A percentile compares a stretch with the other conserved stretches of the same genome.
Evolutionary conservation across 2,329 filamentous ascomycete genomes (phyloP).

Genomic region (Pestalotiopsis sp.): DNA sequence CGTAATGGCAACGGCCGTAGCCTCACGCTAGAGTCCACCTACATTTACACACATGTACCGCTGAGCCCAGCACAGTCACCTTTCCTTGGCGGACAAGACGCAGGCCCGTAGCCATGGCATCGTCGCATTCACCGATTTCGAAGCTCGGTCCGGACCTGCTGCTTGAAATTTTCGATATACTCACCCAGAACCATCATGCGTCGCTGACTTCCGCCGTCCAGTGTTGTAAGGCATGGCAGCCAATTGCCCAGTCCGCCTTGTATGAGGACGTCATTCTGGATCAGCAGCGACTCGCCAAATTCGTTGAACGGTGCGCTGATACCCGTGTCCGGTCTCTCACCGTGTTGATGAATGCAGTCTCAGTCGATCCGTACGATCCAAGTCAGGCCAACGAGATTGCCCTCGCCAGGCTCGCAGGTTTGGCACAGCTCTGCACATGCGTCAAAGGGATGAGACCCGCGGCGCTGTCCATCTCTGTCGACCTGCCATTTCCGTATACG

Average conservation of each 20-base stretch:
- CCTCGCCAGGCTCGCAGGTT: not conserved
- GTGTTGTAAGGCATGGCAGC: constrained; percentile 13
- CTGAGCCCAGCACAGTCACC: not conserved
- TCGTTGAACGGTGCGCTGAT: not conserved
- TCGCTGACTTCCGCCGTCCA: not conserved
- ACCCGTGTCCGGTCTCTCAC: not conserved
- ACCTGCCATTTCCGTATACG: not conserved
- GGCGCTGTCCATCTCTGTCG: not conserved
- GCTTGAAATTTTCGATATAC: not conserved
- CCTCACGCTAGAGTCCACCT: too few species aligned
- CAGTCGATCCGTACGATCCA: not conserved
- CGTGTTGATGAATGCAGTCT: not conserved
- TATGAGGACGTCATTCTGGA: constrained; percentile 14
- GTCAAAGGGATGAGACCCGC: not conserved
- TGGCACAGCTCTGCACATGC: not conserved
- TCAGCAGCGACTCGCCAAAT: not conserved
- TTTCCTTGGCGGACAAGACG: not conserved
- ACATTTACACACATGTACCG: not conserved
- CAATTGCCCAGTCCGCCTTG: constrained; percentile 10
- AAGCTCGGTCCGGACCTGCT: not conserved
- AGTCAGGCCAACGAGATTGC: not conserved
- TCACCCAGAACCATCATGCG: not conserved
- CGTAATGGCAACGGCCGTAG: too few species aligned
- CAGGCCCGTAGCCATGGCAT: not conserved
- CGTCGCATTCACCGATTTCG: not conserved